Percentiles rank a stretch among this genome's conserved stretches.
Evolutionary conservation across 352 stramenopile genomes (phyloP).

Genomic region (Globisporangium radiosum): DNA sequence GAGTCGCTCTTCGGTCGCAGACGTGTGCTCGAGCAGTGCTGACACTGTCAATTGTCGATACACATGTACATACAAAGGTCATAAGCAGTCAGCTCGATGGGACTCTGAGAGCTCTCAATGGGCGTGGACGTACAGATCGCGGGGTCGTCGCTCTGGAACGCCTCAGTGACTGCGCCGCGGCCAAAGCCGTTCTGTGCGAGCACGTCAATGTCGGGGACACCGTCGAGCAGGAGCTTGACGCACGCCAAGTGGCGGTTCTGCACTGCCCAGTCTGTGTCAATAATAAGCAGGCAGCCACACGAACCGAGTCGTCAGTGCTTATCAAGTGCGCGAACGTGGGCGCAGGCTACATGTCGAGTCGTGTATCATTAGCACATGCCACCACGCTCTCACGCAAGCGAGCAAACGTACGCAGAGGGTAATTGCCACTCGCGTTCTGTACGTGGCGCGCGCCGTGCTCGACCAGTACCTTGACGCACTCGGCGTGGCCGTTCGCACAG

Average conservation of each 20-base stretch:
- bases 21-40: constrained; percentile 69
- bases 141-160: constrained; percentile 78
- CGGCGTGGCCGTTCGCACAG: constrained; percentile 69
- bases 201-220: constrained; percentile 69
- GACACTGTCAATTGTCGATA: constrained; percentile 28
- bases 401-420: constrained; percentile 54
- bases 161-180: constrained; percentile 73
- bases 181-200: constrained; percentile 80
- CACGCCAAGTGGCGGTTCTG: constrained; percentile 83
- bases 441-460: constrained; percentile 44
- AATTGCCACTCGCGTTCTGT: constrained; percentile 70
- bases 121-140: constrained; percentile 56
- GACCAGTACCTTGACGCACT: constrained; percentile 61
- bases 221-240: constrained; percentile 66
- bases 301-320: background rate
- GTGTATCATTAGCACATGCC: too few species aligned
- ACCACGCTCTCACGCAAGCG: too few species aligned
- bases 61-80: too few species aligned
- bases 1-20: constrained; percentile 69
- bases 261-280: constrained; percentile 68
- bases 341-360: too few species aligned
- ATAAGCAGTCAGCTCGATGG: too few species aligned
- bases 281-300: background rate
- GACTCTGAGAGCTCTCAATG: too few species aligned
- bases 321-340: background rate